Evolutionary conservation across 1,284 basidiomycete species (phyloP).

Genomic region (Termitomyces sp.): DNA sequence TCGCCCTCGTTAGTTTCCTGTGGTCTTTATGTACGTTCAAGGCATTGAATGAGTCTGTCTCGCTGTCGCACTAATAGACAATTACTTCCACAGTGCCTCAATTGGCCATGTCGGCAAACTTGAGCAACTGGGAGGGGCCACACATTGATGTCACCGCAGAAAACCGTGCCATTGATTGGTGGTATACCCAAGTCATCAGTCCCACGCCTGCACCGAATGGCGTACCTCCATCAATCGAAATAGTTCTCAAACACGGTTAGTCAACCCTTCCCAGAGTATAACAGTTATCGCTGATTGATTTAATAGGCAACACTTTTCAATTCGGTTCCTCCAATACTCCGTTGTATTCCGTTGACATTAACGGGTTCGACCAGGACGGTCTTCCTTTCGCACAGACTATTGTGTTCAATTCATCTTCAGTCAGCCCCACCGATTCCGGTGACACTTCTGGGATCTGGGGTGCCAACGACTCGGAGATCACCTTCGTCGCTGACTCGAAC

Average conservation of each 20-base stretch:
- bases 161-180: constrained; percentile 15
- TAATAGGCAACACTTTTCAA: constrained; percentile 15
- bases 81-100: constrained; percentile 2
- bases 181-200: constrained; percentile 14
- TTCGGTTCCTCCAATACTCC: constrained; percentile 9
- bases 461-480: constrained; percentile 8
- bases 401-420: constrained; percentile 10
- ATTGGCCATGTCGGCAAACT: constrained; percentile 3
- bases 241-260: constrained; percentile 15
- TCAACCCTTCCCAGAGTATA: neutral
- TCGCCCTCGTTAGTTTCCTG: neutral
- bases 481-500: constrained; percentile 8
- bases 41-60: neutral
- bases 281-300: neutral
- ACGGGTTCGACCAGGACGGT: constrained; percentile 14
- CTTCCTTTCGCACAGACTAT: constrained; percentile 9
- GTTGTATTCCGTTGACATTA: constrained; percentile 11
- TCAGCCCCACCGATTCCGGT: constrained; percentile 1
- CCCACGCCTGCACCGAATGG: constrained; percentile 13
- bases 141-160: constrained; percentile 10
- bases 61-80: neutral
- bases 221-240: constrained; percentile 14
- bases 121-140: constrained; percentile 14
- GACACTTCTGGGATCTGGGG: constrained; percentile 12
- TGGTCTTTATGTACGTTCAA: constrained; percentile 10